Percentiles rank a stretch among this genome's conserved stretches.
phyloP scores from a whole-genome alignment of 164 flowering plant genomes.

The Annona cherimola region DNA sequence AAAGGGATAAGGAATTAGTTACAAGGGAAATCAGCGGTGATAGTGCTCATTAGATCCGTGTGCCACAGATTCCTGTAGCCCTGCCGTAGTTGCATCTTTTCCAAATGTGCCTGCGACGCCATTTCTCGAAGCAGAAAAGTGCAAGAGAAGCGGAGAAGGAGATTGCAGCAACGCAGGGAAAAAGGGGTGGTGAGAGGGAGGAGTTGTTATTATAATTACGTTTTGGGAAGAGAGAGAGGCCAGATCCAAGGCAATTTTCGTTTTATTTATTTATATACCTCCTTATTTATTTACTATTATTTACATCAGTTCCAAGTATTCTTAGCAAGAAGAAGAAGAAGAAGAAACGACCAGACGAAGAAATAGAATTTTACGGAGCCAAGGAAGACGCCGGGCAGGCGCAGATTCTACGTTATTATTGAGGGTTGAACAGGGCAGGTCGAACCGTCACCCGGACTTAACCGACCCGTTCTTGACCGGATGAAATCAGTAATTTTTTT shows the following conservation, averaged over 20 bases:
- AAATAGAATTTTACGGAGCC: too few species aligned
- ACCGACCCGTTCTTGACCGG: too few species aligned
- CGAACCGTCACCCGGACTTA: too few species aligned
- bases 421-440: too few species aligned
- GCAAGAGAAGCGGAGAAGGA: not conserved
- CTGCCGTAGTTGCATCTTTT: slow-evolving; percentile 78
- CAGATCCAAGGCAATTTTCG: not conserved
- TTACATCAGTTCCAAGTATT: too few species aligned
- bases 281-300: too few species aligned
- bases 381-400: too few species aligned
- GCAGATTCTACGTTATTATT: too few species aligned
- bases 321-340: too few species aligned
- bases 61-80: slow-evolving; percentile 81
- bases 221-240: not conserved
- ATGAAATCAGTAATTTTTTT: too few species aligned
- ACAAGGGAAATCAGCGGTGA: slow-evolving; percentile 71
- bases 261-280: too few species aligned
- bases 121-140: not conserved
- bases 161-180: not conserved
- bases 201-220: not conserved
- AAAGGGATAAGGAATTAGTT: slow-evolving; percentile 8
- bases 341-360: too few species aligned
- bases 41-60: slow-evolving; percentile 64
- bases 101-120: slow-evolving; percentile 38
- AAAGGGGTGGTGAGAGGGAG: not conserved